phyloP scores from a whole-genome alignment of 768 basidiomycete genomes.

The Steccherinum ochraceum region DNA sequence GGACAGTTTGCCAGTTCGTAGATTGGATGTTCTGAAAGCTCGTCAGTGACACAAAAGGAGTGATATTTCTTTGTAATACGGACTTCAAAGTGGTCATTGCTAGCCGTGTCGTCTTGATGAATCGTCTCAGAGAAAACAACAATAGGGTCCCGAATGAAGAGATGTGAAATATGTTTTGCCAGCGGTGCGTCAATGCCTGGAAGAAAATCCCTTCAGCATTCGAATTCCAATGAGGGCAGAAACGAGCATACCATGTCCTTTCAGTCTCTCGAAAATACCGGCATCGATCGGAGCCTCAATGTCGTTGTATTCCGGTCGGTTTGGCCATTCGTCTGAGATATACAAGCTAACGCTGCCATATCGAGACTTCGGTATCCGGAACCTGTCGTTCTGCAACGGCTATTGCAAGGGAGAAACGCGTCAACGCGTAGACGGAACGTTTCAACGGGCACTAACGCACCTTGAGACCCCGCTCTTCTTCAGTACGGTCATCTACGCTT shows the following conservation, averaged over 20 bases:
- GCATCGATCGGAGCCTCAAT: slow-evolving; percentile 74
- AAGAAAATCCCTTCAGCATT: background rate
- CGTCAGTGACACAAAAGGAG: background rate
- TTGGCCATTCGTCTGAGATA: slow-evolving; percentile 79
- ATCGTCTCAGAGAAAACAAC: slow-evolving; percentile 94
- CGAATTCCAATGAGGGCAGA: no score
- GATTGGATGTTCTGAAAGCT: slow-evolving; percentile 85
- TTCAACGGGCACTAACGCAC: slow-evolving; percentile 41
- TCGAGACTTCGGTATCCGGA: slow-evolving; percentile 89
- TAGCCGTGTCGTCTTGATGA: slow-evolving; percentile 80
- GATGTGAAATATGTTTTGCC: slow-evolving; percentile 87
- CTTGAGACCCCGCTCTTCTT: slow-evolving; percentile 88
- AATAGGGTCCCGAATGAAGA: slow-evolving; percentile 96
- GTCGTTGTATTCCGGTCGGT: slow-evolving; percentile 94
- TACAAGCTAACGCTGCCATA: slow-evolving; percentile 97
- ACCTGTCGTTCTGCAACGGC: slow-evolving; percentile 73
- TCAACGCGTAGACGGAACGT: slow-evolving; percentile 2
- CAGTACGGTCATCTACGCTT: slow-evolving; percentile 96
- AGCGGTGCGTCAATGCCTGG: slow-evolving; percentile 81
- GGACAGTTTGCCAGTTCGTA: slow-evolving; percentile 98
- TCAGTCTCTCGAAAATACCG: slow-evolving; percentile 63
- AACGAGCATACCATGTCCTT: slow-evolving; percentile 58
- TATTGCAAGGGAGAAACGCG: slow-evolving; percentile 23
- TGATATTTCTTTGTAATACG: slow-evolving; percentile 4
- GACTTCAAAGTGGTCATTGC: slow-evolving; percentile 96